A percentile compares a stretch with the other conserved stretches of the same genome.
These are phyloP conservation scores for Cotoneaster glaucophyllus DNA, from an alignment of 306 rosid genomes.

Conservation along the genomic window DNA sequence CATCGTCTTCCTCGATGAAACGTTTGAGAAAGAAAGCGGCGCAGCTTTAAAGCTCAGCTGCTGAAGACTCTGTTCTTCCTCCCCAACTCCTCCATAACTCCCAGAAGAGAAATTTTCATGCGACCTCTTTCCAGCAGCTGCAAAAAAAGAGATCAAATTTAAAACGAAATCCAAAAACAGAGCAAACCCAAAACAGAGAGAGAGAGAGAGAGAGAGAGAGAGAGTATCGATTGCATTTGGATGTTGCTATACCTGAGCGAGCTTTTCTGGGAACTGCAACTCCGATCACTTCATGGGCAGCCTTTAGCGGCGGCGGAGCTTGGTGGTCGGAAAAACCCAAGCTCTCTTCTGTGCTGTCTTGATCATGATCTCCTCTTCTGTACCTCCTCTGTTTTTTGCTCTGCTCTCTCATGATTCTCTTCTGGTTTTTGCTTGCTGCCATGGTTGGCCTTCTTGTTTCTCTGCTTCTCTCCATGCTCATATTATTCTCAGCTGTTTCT, in stretches of 20 bases:
- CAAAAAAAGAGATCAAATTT: conserved; percentile 3
- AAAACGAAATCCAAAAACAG: background rate
- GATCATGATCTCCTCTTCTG: conserved; percentile 36
- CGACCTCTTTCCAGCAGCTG: conserved; percentile 55
- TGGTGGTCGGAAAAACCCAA: background rate
- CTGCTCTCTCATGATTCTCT: conserved; percentile 14
- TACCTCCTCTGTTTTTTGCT: background rate
- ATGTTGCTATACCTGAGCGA: conserved; percentile 52
- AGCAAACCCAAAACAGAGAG: background rate
- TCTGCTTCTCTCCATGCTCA: conserved; percentile 49
- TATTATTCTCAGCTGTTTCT: background rate
- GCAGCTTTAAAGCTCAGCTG: conserved; percentile 7
- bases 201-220: background rate
- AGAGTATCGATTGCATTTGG: background rate
- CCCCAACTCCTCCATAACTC: conserved; percentile 25
- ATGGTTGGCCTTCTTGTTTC: conserved; percentile 41
- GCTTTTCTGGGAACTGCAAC: conserved; percentile 64
- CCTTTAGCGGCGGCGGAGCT: conserved; percentile 21
- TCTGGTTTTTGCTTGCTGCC: conserved; percentile 26
- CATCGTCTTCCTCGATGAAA: conserved; percentile 40
- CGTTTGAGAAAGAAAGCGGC: conserved; percentile 29
- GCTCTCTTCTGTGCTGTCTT: background rate
- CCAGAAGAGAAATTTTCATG: conserved; percentile 37
- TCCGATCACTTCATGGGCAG: conserved; percentile 43
- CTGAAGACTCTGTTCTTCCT: conserved; percentile 28